Conservation (phyloP, 2,329 filamentous ascomycete species). For the Neurospora sp. region DNA sequence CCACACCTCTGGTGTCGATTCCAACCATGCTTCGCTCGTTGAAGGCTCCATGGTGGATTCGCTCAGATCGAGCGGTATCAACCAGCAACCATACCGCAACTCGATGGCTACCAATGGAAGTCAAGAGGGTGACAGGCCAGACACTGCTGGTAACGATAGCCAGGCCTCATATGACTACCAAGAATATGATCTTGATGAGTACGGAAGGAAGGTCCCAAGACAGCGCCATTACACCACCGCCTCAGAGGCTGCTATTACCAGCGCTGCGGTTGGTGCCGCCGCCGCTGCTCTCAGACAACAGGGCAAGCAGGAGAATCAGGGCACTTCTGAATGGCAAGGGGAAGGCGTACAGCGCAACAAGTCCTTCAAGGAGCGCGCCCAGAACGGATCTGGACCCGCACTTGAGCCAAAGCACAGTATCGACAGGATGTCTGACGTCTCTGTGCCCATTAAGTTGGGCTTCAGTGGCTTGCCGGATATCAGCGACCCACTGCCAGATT, state of each 20-base stretch:
- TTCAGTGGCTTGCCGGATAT: conserved; percentile 60
- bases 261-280: conserved; percentile 43
- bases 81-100: conserved; percentile 36
- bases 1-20: conserved; percentile 69
- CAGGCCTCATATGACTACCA: conserved; percentile 36
- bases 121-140: conserved; percentile 28
- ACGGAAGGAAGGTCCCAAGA: conserved; percentile 44
- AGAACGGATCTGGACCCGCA: conserved; percentile 41
- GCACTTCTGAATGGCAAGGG: conserved; percentile 23
- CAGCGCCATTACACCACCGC: conserved; percentile 41
- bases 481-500: conserved; percentile 65
- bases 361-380: conserved; percentile 56
- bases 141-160: conserved; percentile 29
- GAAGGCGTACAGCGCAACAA: conserved; percentile 48
- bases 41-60: conserved; percentile 62
- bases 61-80: conserved; percentile 39
- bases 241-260: conserved; percentile 48
- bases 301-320: conserved; percentile 31
- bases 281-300: conserved; percentile 42
- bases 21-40: conserved; percentile 76
- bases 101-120: conserved; percentile 30
- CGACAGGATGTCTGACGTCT: conserved; percentile 44
- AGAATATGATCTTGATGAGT: conserved; percentile 48
- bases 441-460: conserved; percentile 46
- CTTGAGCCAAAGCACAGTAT: conserved; percentile 46